A percentile compares a stretch with the other conserved stretches of the same genome.
phyloP scores from a whole-genome alignment of 2,329 filamentous ascomycete species.

The Akanthomyces dipterigenus region DNA sequence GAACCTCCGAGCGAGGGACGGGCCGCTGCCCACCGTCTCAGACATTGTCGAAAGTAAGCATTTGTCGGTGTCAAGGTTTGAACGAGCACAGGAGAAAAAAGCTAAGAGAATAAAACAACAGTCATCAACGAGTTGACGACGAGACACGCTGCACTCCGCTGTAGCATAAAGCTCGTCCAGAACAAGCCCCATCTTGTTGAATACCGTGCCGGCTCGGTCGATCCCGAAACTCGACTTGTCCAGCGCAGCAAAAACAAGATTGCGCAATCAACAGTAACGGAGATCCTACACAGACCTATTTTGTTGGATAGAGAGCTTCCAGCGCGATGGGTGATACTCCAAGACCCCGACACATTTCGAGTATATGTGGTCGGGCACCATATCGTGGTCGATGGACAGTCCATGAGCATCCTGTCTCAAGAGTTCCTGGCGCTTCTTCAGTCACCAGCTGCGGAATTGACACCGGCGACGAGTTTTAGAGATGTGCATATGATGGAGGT shows the following conservation, averaged over 20 bases:
- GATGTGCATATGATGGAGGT: background rate
- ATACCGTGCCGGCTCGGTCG: slow-evolving; percentile 2
- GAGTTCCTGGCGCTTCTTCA: no score
- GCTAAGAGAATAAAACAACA: background rate
- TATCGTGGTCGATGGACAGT: no score
- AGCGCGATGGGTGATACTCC: slow-evolving; percentile 12
- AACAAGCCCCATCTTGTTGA: slow-evolving; percentile 8
- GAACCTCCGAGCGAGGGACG: background rate
- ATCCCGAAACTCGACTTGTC: slow-evolving; percentile 10
- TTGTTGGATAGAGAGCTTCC: slow-evolving; percentile 4
- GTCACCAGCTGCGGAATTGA: no score
- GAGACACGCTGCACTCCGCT: slow-evolving; percentile 10
- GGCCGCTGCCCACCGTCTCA: background rate
- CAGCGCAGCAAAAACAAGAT: slow-evolving; percentile 1
- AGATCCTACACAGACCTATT: slow-evolving; percentile 6
- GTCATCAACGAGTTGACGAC: slow-evolving; percentile 4
- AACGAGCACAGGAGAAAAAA: background rate
- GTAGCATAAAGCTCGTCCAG: background rate
- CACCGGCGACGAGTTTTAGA: background rate
- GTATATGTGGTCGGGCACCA: background rate
- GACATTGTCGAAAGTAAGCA: background rate
- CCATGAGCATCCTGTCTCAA: no score
- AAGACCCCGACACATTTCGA: slow-evolving; percentile 5
- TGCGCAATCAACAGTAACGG: slow-evolving; percentile 2
- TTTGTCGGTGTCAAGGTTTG: background rate